A percentile compares a stretch with the other conserved stretches of the same genome.
phyloP scores from a whole-genome alignment of 2,329 filamentous ascomycete species.

The Biscogniauxia marginata region DNA sequence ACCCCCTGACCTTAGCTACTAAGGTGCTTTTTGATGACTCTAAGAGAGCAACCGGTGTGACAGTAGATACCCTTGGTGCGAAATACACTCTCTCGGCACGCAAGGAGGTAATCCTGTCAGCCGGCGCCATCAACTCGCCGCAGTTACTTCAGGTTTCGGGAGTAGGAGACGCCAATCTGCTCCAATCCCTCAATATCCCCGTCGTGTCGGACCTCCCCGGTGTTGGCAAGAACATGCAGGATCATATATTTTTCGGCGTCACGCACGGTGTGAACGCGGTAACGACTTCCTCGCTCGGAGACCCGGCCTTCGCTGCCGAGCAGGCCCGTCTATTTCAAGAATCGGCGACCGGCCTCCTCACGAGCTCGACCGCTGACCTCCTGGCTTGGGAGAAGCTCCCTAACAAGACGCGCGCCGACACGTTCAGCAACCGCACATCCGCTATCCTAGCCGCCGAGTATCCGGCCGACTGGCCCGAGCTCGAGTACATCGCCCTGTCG shows the following conservation, averaged over 20 bases:
- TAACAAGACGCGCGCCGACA: constrained; percentile 9
- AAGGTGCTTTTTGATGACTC: constrained; percentile 43
- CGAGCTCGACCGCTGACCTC: constrained; percentile 14
- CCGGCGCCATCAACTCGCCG: constrained; percentile 38
- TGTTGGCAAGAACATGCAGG: constrained; percentile 60
- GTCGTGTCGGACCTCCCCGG: constrained; percentile 54
- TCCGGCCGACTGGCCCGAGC: constrained; percentile 35
- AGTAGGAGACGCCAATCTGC: constrained; percentile 33
- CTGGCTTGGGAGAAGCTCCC: constrained; percentile 32
- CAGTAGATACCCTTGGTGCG: constrained; percentile 13
- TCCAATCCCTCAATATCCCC: constrained; percentile 42
- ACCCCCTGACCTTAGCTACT: constrained; percentile 40
- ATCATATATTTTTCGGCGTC: constrained; percentile 39
- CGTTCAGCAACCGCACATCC: constrained; percentile 1
- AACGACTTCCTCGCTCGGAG: not conserved
- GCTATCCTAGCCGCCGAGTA: constrained; percentile 4
- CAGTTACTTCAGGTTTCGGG: constrained; percentile 40
- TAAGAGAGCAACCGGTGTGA: constrained; percentile 29
- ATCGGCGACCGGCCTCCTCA: constrained; percentile 6
- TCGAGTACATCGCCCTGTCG: constrained; percentile 24
- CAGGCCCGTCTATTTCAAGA: constrained; percentile 20
- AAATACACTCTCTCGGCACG: constrained; percentile 23
- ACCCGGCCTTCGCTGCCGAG: constrained; percentile 17
- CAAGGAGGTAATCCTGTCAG: constrained; percentile 40
- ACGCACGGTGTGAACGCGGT: constrained; percentile 11